Base-by-base conservation (phyloP, 2,329 filamentous ascomycete species). In the Passalora sequoiae region DNA sequence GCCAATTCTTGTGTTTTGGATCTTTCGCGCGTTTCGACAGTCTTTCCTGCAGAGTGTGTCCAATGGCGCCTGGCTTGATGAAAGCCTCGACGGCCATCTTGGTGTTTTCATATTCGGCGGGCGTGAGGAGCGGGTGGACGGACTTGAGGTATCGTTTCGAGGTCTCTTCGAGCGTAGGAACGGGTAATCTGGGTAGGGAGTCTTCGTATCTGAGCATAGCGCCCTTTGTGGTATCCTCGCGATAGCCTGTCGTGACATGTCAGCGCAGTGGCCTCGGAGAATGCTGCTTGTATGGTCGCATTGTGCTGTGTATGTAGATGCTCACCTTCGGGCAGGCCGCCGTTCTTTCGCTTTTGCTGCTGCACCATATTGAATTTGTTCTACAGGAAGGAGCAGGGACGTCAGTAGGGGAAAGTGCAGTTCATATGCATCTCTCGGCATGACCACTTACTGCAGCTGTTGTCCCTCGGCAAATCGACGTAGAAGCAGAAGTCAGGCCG, bases 51-150 rank as follows among this genome's bases (percentile, higher is more conserved):
- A 98, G 81, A 60, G 80, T 80, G 65, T 83, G 77, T 49, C 91
- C 92, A 39, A 83, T 74, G 28, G 89, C 87, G 44, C 87, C 88
- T n/a, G 91, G 87, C 56, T 83, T 82, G 56, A 95, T 72, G 68
- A 98, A 97, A 5, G 89, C 87, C 49, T 86, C 76, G 25, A 98
- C 89, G 22, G 87, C 89, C 62, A 85, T 84, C 65, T 86, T 84
- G 63, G 84, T 89, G 46, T 73, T 69, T 58, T 83, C 80, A 57
- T 81, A 82, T 66, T 92, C 86, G 56, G 70, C 66, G 27, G 76
- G 66, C 30, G 78, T 82, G 48, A 91, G 76, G 25, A 94, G 73
- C 16, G 87, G 84, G 62, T 85, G 81, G 38, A 94, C 75, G 27
- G 82, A 81, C 70, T 88, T 89, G 58, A 92, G 73, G 66, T 94